phyloP scores from a whole-genome alignment of 495 filamentous ascomycete genomes.

The Talaromyces ruber region DNA sequence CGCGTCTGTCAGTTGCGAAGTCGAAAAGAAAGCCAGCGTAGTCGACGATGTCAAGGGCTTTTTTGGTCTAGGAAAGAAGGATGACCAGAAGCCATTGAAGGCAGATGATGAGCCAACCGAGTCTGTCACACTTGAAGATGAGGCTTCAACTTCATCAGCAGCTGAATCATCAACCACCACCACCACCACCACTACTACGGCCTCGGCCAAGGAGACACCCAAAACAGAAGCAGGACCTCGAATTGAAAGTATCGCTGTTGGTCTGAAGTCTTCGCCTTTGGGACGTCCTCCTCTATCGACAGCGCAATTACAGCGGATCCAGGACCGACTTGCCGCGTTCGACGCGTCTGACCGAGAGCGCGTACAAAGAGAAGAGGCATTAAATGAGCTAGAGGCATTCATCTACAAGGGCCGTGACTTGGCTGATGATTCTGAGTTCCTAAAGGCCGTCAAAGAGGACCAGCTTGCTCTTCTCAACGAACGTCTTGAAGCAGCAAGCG shows the following conservation, averaged over 20 bases:
- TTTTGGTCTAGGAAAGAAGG: slow-evolving; percentile 89
- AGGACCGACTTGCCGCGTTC: slow-evolving; percentile 67
- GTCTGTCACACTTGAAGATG: slow-evolving; percentile 41
- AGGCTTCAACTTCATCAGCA: slow-evolving; percentile 39
- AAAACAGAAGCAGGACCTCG: slow-evolving; percentile 52
- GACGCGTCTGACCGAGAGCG: slow-evolving; percentile 75
- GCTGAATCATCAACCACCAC: slow-evolving; percentile 20
- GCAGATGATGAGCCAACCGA: slow-evolving; percentile 33
- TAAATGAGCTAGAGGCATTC: slow-evolving; percentile 90
- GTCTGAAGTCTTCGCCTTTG: slow-evolving; percentile 49
- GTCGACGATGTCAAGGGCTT: slow-evolving; percentile 91
- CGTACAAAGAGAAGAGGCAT: slow-evolving; percentile 68
- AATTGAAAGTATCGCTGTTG: slow-evolving; percentile 60
- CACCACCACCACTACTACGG: slow-evolving; percentile 24
- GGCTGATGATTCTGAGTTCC: slow-evolving; percentile 65
- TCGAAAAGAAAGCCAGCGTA: slow-evolving; percentile 70
- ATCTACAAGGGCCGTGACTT: slow-evolving; percentile 85
- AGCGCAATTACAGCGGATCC: slow-evolving; percentile 55
- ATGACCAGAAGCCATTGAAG: slow-evolving; percentile 66
- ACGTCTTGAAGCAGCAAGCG: slow-evolving; percentile 57
- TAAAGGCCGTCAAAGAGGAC: slow-evolving; percentile 54
- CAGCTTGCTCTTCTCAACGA: slow-evolving; percentile 54
- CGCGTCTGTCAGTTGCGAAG: slow-evolving; percentile 76
- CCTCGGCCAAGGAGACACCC: slow-evolving; percentile 38
- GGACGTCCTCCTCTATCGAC: slow-evolving; percentile 51